phyloP scores from a whole-genome alignment of 306 rosid genomes.

The Rosa chinensis region DNA sequence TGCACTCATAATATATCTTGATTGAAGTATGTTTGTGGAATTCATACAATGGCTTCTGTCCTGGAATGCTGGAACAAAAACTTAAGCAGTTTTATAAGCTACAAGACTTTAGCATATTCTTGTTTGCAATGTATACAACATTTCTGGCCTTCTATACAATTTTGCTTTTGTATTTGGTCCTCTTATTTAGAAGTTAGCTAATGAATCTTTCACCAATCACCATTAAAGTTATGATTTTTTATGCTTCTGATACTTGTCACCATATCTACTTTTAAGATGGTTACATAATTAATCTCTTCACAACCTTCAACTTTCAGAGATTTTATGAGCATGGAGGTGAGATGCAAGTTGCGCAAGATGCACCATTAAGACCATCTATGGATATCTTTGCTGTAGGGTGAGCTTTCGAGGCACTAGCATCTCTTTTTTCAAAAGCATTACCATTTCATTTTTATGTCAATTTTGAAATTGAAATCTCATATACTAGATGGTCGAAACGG shows the following conservation, averaged over 20 bases:
- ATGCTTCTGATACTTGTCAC: neutral
- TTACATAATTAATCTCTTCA: slow-evolving; percentile 11
- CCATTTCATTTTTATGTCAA: neutral
- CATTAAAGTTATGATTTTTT: neutral
- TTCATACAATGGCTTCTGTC: neutral
- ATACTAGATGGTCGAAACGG: neutral
- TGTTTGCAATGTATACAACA: neutral
- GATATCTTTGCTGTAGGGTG: slow-evolving; percentile 97
- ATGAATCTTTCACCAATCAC: neutral
- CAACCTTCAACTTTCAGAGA: slow-evolving; percentile 51
- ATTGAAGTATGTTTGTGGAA: neutral
- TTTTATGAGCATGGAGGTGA: slow-evolving; percentile 98
- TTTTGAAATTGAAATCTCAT: neutral
- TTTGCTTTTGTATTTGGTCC: neutral
- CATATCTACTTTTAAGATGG: slow-evolving; percentile 6
- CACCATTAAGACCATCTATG: slow-evolving; percentile 88
- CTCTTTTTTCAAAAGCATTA: neutral
- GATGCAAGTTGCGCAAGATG: slow-evolving; percentile 86
- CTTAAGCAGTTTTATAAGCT: neutral
- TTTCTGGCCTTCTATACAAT: neutral
- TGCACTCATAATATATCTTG: neutral
- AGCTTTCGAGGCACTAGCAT: slow-evolving; percentile 40
- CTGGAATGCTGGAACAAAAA: slow-evolving; percentile 1
- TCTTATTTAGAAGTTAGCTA: neutral
- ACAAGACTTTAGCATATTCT: neutral